Evolutionary conservation across 2,329 filamentous ascomycete genomes (phyloP), one percentile per base, ranked within the genome.

Genomic region (Arthrinium puccinioides): DNA sequence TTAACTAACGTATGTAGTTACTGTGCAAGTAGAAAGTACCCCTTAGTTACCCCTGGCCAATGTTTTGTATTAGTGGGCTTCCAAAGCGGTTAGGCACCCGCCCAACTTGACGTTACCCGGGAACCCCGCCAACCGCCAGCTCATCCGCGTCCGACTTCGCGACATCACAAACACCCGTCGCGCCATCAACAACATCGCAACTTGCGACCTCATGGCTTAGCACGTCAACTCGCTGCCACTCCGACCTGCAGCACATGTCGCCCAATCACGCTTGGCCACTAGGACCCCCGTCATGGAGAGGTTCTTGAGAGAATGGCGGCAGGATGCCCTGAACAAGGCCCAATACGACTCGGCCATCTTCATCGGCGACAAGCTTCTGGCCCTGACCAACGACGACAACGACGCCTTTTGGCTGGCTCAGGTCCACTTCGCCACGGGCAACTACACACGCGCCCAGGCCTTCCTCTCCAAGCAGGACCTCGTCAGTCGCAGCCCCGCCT

Each of bases 361-460:
- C 59, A 87, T 97, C 47, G 92, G 88, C 46, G 92, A 98, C 72
- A 98, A 98, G 69, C 73, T 98, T 50, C 74, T 97, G 40, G 92
- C 92, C 40, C 70, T 98, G 55, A 97, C 90, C 25, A 87, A 89
- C 55, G 85, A 90, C 59, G 88, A 95, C 54, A 82, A 87, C 47
- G 92, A 98, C 60, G 90, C 89, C 27, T 95, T 95, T 57, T 96
- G 88, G 84, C 82, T 98, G 29, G 92, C 92, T n/a, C 90, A 97
- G 63, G 87, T 95, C 25, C 90, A 98, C 63, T 98, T 97, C 64
- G 84, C 83, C 36, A 92, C 87, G 33, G 89, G 87, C 51, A 95
- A 97, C 67, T 96, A 94, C 61, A 92, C 84, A 8, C 84, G 92
- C 52, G 89, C 92, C 3, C 82, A 95, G 52, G 76, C 86, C 18